phyloP scores from a whole-genome alignment of 306 rosid genomes.

The Ammopiptanthus mongolicus region DNA sequence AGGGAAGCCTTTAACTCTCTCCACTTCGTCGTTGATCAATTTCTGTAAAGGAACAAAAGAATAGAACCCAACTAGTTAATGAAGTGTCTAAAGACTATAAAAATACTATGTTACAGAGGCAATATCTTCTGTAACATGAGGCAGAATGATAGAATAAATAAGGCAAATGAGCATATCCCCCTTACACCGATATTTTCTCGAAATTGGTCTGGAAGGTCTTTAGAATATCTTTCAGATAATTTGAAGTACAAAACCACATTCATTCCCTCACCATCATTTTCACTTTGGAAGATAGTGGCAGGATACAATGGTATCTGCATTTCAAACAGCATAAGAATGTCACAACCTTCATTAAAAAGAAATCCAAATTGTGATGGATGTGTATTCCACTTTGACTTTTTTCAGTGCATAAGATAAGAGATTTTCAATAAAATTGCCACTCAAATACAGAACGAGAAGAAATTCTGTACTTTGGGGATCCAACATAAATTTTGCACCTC shows the following conservation, averaged over 20 bases:
- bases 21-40: conserved; percentile 88
- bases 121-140: background rate
- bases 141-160: background rate
- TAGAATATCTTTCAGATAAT: conserved; percentile 68
- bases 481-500: background rate
- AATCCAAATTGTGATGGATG: background rate
- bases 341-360: background rate
- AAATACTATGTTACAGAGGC: background rate
- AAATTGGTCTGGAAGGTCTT: conserved; percentile 69
- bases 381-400: background rate
- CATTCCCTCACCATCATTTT: conserved; percentile 97
- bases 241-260: conserved; percentile 81
- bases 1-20: conserved; percentile 94
- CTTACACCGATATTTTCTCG: conserved; percentile 79
- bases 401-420: background rate
- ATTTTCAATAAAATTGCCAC: background rate
- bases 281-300: conserved; percentile 74
- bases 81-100: background rate
- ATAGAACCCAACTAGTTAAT: conserved; percentile 1
- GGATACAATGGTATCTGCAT: conserved; percentile 92
- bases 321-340: conserved; percentile 16
- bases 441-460: background rate
- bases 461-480: background rate
- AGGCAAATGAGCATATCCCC: background rate
- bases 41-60: conserved; percentile 49